phyloP scores from a whole-genome alignment of 139 green algal genomes.

The Chlorella sorokiniana region DNA sequence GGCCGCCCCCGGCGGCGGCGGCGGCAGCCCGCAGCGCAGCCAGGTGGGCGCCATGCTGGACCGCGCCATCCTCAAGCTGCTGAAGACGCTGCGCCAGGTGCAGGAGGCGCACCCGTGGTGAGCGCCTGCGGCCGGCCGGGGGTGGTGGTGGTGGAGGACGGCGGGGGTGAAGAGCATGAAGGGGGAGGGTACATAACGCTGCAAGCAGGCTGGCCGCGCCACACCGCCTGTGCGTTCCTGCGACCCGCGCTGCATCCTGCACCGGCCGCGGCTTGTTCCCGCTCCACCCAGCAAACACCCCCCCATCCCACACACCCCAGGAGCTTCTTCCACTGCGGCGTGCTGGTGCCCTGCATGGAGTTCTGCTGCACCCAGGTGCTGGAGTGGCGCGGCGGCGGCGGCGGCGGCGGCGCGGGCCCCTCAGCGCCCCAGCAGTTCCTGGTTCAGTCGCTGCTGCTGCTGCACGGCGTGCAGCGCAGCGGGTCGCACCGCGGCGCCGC shows the following conservation, averaged over 20 bases:
- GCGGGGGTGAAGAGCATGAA: too few species aligned
- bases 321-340: constrained; percentile 68
- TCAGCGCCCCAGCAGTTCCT: constrained; percentile 36
- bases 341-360: constrained; percentile 68
- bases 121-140: not conserved
- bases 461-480: constrained; percentile 60
- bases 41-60: constrained; percentile 70
- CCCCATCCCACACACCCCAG: constrained; percentile 36
- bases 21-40: constrained; percentile 19
- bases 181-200: too few species aligned
- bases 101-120: constrained; percentile 84
- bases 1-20: not conserved
- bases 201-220: too few species aligned
- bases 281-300: not conserved
- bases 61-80: constrained; percentile 78
- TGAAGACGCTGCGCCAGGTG: constrained; percentile 75
- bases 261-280: not conserved
- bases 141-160: not conserved
- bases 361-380: constrained; percentile 62
- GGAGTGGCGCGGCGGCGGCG: constrained; percentile 17
- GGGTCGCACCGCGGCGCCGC: constrained; percentile 47
- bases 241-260: too few species aligned
- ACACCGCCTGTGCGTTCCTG: too few species aligned
- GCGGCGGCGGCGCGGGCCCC: not conserved
- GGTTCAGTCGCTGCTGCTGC: constrained; percentile 61